phyloP scores from a whole-genome alignment of 805 yeast genomes.

The Limtongia smithiae region DNA sequence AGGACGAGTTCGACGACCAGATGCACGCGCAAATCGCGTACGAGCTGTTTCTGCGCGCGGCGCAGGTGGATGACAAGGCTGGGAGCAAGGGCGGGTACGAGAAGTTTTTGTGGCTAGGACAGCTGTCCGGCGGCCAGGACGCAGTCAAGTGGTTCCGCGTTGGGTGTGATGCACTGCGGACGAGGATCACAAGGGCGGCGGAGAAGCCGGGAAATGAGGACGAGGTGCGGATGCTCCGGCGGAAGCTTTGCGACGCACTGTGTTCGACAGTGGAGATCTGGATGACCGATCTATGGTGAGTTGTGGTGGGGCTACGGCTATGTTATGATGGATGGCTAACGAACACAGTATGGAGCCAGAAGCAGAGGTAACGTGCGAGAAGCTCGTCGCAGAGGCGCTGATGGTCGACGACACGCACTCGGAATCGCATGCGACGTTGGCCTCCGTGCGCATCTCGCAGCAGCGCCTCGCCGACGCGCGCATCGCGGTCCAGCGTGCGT shows the following conservation, averaged over 20 bases:
- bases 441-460: constrained; percentile 88
- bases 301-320: constrained; percentile 59
- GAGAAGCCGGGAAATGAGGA: constrained; percentile 17
- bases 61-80: constrained; percentile 8
- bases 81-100: constrained; percentile 63
- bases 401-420: constrained; percentile 54
- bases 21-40: constrained; percentile 70
- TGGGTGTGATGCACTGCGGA: constrained; percentile 56
- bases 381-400: constrained; percentile 61
- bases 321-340: neutral
- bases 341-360: constrained; percentile 74
- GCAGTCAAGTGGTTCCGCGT: constrained; percentile 61
- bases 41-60: constrained; percentile 44
- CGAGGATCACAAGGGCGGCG: constrained; percentile 38
- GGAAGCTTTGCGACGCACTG: constrained; percentile 69
- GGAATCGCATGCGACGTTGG: constrained; percentile 76
- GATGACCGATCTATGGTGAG: constrained; percentile 34
- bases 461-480: constrained; percentile 69
- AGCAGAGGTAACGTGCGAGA: constrained; percentile 80
- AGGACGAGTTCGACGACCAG: neutral
- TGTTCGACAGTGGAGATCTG: constrained; percentile 79
- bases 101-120: constrained; percentile 87
- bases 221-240: constrained; percentile 41
- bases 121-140: constrained; percentile 75
- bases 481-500: constrained; percentile 61